These are phyloP conservation scores for Clausena lansium DNA, from an alignment of 345 rosid species.

Conservation along the genomic window DNA sequence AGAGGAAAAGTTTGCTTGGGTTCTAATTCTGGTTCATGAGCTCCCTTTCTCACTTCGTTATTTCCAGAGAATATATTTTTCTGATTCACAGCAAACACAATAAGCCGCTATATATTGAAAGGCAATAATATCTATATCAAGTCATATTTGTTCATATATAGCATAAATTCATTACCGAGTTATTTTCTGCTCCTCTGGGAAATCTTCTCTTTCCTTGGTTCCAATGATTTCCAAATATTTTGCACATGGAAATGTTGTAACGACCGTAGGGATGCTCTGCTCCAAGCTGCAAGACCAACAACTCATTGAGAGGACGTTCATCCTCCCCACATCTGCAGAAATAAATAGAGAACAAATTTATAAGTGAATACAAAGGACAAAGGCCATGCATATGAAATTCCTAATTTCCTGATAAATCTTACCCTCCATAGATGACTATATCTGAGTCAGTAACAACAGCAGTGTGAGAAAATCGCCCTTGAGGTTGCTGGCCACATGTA, in stretches of 20 bases:
- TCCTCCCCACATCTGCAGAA: conserved; percentile 65
- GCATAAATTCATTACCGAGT: conserved; percentile 24
- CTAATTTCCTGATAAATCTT: not conserved
- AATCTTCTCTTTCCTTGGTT: conserved; percentile 37
- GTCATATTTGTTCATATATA: not conserved
- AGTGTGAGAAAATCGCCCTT: conserved; percentile 76
- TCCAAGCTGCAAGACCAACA: conserved; percentile 56
- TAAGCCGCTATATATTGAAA: conserved; percentile 3
- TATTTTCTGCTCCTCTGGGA: conserved; percentile 23
- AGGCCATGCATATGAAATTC: not conserved
- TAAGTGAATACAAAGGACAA: not conserved
- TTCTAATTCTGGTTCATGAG: conserved; percentile 28
- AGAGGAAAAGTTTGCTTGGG: conserved; percentile 27
- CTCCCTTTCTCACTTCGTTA: conserved; percentile 13
- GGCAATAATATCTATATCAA: conserved; percentile 8
- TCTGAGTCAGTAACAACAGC: conserved; percentile 45
- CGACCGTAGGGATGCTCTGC: conserved; percentile 34
- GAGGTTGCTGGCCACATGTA: conserved; percentile 58
- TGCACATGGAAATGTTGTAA: conserved; percentile 35
- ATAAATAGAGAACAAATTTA: not conserved
- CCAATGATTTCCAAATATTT: conserved; percentile 46
- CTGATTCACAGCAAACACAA: conserved; percentile 23
- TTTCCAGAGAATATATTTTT: conserved; percentile 13
- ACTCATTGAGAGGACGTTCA: conserved; percentile 67
- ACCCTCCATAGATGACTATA: conserved; percentile 73